Conservation (phyloP, 2,329 filamentous ascomycete species). For the Fusarium sp. region DNA sequence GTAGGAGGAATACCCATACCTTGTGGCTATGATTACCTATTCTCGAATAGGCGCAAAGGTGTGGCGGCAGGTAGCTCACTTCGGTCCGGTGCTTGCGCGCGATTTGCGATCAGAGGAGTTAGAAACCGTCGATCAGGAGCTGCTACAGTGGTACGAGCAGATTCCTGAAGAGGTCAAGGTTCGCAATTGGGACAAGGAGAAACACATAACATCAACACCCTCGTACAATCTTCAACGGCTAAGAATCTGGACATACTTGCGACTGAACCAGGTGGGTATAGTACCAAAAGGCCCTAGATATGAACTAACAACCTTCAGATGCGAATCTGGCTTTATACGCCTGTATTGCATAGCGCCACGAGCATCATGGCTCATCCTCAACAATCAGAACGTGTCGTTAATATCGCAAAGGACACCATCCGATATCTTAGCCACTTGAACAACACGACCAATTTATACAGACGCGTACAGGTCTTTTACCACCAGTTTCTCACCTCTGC, state of each 20-base stretch:
- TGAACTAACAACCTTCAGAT: constrained; percentile 61
- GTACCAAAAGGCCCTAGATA: no score
- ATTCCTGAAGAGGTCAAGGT: constrained; percentile 74
- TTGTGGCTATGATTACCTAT: constrained; percentile 88
- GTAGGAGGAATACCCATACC: constrained; percentile 74
- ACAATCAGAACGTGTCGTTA: constrained; percentile 81
- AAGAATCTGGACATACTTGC: constrained; percentile 86
- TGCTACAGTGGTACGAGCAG: constrained; percentile 87
- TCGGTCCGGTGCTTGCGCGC: constrained; percentile 71
- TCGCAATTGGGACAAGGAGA: constrained; percentile 71
- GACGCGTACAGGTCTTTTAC: constrained; percentile 81
- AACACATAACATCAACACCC: constrained; percentile 67
- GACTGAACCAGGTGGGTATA: constrained; percentile 78
- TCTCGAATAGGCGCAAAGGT: constrained; percentile 87
- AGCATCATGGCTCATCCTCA: constrained; percentile 83
- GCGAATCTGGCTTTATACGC: constrained; percentile 89
- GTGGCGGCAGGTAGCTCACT: constrained; percentile 84
- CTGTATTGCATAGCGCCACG: constrained; percentile 85
- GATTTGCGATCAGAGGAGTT: constrained; percentile 82
- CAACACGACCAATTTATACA: constrained; percentile 79
- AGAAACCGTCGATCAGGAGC: constrained; percentile 84
- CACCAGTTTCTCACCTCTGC: constrained; percentile 85
- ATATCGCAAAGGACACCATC: constrained; percentile 83
- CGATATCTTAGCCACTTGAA: constrained; percentile 79
- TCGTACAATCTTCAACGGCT: constrained; percentile 80